Evolutionary conservation across 1,139 yeast genomes (phyloP), one percentile per base, ranked within the genome.

Genomic region (Oligophagozyma castellii): DNA sequence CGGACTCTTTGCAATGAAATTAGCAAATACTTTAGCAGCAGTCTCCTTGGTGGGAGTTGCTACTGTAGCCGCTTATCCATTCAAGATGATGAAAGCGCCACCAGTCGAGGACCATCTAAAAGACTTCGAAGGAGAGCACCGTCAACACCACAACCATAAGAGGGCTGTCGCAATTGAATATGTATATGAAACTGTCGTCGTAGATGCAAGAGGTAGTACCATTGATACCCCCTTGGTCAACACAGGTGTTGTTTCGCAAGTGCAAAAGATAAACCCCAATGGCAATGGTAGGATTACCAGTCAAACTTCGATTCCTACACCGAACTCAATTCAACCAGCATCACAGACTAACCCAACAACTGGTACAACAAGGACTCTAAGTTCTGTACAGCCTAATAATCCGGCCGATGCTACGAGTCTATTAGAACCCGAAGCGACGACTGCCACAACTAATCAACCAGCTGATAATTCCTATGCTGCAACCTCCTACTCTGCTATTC

Each of bases 91-190:
- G n/a, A n/a, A n/a, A n/a, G n/a, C n/a, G n/a, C n/a, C n/a, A n/a
- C n/a, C n/a, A n/a, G n/a, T n/a, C n/a, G n/a, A n/a, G n/a, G n/a
- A n/a, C n/a, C n/a, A n/a, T n/a, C n/a, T n/a, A n/a, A n/a, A n/a
- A n/a, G n/a, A n/a, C n/a, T n/a, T n/a, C n/a, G n/a, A n/a, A n/a
- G n/a, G n/a, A n/a, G n/a, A n/a, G n/a, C n/a, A n/a, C n/a, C n/a
- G n/a, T n/a, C n/a, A n/a, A n/a, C n/a, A n/a, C n/a, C n/a, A n/a
- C n/a, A n/a, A 74, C 54, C 70, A 65, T 44, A 74, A 73, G 60
- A 70, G 84, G 59, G 80, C 80, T 29, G 71, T 76, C 40, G 93
- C 80, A 34, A 71, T 78, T 44, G 81, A 79, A 54, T 74, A 76
- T 55, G 86, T 78, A 35, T 80, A 79, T 55, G 75, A 73, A 44